A percentile compares a stretch with the other conserved stretches of the same genome.
Evolutionary conservation across 164 flowering plant species (phyloP).

Genomic region (Tetrastigma voinierianum): DNA sequence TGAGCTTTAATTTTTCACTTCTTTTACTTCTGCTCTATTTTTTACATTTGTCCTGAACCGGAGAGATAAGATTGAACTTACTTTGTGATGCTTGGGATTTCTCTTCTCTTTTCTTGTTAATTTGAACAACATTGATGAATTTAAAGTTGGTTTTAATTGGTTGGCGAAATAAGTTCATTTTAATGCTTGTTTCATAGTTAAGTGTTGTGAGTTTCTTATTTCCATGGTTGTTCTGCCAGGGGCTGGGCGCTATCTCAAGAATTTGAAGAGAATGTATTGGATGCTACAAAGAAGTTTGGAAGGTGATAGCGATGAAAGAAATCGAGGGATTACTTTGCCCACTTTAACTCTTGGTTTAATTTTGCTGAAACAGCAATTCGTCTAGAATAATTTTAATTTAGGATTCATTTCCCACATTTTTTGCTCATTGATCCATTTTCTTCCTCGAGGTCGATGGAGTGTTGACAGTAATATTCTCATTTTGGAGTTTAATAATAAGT

Average conservation of each 20-base stretch:
- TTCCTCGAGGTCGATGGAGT: not conserved
- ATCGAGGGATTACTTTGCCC: too few species aligned
- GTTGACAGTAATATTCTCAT: not conserved
- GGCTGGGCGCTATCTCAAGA: slow-evolving; percentile 76
- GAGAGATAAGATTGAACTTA: too few species aligned
- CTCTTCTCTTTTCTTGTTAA: too few species aligned
- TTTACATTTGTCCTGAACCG: too few species aligned
- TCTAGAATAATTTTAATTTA: slow-evolving; percentile 65
- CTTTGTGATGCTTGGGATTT: too few species aligned
- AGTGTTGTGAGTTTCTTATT: not conserved
- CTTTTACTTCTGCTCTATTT: too few species aligned
- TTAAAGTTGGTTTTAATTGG: too few species aligned
- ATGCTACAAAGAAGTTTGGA: slow-evolving; percentile 94
- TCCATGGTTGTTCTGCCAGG: slow-evolving; percentile 54
- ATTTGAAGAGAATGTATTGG: slow-evolving; percentile 80
- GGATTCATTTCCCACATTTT: not conserved
- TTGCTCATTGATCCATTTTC: slow-evolving; percentile 1
- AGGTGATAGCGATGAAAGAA: slow-evolving; percentile 68
- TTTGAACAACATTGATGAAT: too few species aligned
- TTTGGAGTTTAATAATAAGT: slow-evolving; percentile 1
- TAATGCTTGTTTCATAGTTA: too few species aligned
- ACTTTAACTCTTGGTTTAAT: too few species aligned
- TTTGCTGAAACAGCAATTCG: slow-evolving; percentile 87
- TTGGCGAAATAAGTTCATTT: not conserved
- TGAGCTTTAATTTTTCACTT: too few species aligned